Evolutionary conservation across 306 rosid species (phyloP).

Genomic region (Arachis stenosperma): DNA sequence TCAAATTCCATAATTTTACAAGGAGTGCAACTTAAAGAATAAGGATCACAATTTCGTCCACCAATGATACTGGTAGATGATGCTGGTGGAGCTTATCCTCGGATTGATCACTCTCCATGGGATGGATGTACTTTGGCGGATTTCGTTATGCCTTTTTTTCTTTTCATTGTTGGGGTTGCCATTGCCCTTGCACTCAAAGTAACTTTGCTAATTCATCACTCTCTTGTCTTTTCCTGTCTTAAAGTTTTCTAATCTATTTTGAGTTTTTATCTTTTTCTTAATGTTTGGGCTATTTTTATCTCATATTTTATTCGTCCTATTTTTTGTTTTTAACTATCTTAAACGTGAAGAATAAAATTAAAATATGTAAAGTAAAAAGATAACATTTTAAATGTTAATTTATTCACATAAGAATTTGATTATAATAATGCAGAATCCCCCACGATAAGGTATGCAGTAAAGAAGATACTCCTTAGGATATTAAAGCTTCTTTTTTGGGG

Average conservation of each 20-base stretch:
- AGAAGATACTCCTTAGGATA: conserved; percentile 68
- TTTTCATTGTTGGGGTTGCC: conserved; percentile 90
- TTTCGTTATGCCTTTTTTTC: conserved; percentile 94
- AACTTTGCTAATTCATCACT: background rate
- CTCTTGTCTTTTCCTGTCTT: background rate
- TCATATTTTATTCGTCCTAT: too few relatives aligned
- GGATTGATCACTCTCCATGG: conserved; percentile 93
- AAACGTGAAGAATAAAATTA: too few relatives aligned
- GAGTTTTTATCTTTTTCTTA: background rate
- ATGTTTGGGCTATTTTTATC: background rate
- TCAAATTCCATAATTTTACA: too few relatives aligned
- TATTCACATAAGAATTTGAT: background rate
- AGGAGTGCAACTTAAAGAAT: too few relatives aligned
- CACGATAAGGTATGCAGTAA: conserved; percentile 48
- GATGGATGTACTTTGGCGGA: conserved; percentile 93
- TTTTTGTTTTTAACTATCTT: too few relatives aligned
- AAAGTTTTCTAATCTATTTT: background rate
- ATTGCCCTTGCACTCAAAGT: conserved; percentile 93
- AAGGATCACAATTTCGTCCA: too few relatives aligned
- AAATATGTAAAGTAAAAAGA: too few relatives aligned
- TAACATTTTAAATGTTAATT: too few relatives aligned
- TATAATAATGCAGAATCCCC: conserved; percentile 58
- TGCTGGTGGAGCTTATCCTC: conserved; percentile 77
- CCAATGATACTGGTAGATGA: conserved; percentile 88
- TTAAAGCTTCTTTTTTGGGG: conserved; percentile 92